Conservation (phyloP, 2,329 filamentous ascomycete species). For the Biscogniauxia sp. region DNA sequence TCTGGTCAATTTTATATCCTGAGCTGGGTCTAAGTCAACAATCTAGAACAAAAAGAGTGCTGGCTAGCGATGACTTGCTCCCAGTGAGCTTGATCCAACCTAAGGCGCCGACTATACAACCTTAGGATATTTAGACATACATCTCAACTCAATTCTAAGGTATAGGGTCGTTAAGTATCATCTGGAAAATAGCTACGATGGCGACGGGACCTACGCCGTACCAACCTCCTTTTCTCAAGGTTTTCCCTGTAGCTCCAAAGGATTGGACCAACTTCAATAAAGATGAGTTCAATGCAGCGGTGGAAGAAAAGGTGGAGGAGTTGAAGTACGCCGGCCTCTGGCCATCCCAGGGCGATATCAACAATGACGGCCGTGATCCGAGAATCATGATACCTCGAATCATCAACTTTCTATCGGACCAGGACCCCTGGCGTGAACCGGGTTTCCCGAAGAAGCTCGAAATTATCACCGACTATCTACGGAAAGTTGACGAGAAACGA, state of each 20-base stretch:
- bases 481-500: constrained; percentile 24
- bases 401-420: constrained; percentile 47
- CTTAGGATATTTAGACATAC: constrained; percentile 3
- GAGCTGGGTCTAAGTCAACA: constrained; percentile 6
- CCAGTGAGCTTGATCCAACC: constrained; percentile 8
- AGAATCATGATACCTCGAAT: constrained; percentile 34
- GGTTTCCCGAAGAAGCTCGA: constrained; percentile 21
- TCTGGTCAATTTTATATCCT: neutral
- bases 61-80: constrained; percentile 10
- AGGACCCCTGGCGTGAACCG: constrained; percentile 43
- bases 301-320: neutral
- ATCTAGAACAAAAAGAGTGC: constrained; percentile 4
- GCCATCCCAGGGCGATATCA: neutral
- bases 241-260: neutral
- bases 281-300: neutral
- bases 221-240: too few species aligned
- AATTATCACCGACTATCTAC: constrained; percentile 39
- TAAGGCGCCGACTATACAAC: constrained; percentile 1
- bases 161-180: neutral
- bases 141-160: neutral
- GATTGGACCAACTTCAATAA: neutral
- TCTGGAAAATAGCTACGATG: neutral
- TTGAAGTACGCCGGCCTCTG: neutral
- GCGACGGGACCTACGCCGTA: neutral
- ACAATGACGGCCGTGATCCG: constrained; percentile 34